Base-by-base conservation (phyloP, 2,329 filamentous ascomycete genomes). In the Neofusicoccum umdonicola region DNA sequence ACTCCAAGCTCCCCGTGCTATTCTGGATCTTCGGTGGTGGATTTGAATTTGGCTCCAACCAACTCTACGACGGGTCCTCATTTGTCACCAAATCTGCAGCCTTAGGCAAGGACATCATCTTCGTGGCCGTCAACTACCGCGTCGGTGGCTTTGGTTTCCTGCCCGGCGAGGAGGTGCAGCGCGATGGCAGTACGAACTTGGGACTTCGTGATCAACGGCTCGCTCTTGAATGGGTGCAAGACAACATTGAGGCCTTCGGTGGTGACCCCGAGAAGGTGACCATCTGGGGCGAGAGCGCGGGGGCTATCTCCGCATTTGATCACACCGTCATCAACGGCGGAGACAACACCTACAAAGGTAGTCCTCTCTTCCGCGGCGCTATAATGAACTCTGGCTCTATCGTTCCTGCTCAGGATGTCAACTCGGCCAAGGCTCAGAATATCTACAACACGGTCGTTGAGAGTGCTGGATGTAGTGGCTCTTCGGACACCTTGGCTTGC, bases 101-200 rank as follows among this genome's bases (percentile, higher is more conserved):
- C 0, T 69, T 83, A 62, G 81, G 81, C 37, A 86, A 90, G 76
- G 88, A 89, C 0, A 87, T 94, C 67, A 78, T 96, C 52, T 91
- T 88, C 62, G 90, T 94, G 0, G 85, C 88, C 0, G 87, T 93
- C 71, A 93, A 93, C 78, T 93, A 96, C 77, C 88, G 90, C 1
- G 80, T 91, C 0, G 89, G 85, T 7, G 90, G 87, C 0, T 93
- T 92, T 66, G 91, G 90, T 0, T 93, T 94, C 72, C 74, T 91
- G 34, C 82, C 84, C 1, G 85, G 81, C 15, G 73, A 74, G 9
- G 68, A 85, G 63, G 81, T 85, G 31, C 78, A 80, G 17, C 80
- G 79, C 22, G 82, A 83, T 65, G 87, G 85, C 0, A 69, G 85
- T 44, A 77, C 88, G 54, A 82, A 82, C 61, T 61, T 71, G 15